Base-by-base conservation (phyloP, 1,284 basidiomycete species). In the Sanguinoderma infundibulare region DNA sequence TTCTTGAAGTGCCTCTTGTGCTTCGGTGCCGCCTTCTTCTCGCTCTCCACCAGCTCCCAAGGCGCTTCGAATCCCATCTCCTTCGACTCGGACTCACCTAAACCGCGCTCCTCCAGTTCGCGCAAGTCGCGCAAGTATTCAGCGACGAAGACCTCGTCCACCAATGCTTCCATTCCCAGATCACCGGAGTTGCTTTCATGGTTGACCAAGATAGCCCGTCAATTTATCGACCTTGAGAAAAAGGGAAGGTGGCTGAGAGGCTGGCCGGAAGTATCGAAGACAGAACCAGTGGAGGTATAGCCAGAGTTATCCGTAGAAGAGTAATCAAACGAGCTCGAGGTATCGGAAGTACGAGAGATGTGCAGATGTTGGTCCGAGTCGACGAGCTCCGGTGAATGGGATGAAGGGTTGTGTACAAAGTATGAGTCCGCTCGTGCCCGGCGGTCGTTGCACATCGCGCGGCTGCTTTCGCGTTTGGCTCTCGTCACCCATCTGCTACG, bases 51-150 rank as follows among this genome's bases (percentile, higher is more conserved):
- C 0, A 71, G 77, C 64, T 77, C 74, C 82, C 83, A 74, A 34
- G 67, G 58, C 17, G 59, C 55, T 32, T 67, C 66, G 8, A 67
- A 57, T 2, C 63, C 66, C 24, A 64, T 47, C 6, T 76, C 76
- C 4, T 76, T 74, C 5, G 79, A 79, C 17, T 81, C 80, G 28
- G 79, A 62, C 5, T 73, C 80, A 61, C 82, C 80, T 24, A 88
- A 61, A 3, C 87, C 90, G 30, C 88, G 80, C 67, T 92, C 90
- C 68, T 87, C 83, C 69, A 89, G 75, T 64, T 92, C 90, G 22
- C 79, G 79, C n/a, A n/a, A n/a, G n/a, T n/a, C n/a, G n/a, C n/a
- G n/a, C 34, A 89, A 79, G 52, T 81, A 84, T 68, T 92, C 89
- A 42, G 79, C 74, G 1, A 82, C 83, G 17, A 92, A 73, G 24